Base-by-base conservation (phyloP, 768 basidiomycete species). In the Harrya chromipes region DNA sequence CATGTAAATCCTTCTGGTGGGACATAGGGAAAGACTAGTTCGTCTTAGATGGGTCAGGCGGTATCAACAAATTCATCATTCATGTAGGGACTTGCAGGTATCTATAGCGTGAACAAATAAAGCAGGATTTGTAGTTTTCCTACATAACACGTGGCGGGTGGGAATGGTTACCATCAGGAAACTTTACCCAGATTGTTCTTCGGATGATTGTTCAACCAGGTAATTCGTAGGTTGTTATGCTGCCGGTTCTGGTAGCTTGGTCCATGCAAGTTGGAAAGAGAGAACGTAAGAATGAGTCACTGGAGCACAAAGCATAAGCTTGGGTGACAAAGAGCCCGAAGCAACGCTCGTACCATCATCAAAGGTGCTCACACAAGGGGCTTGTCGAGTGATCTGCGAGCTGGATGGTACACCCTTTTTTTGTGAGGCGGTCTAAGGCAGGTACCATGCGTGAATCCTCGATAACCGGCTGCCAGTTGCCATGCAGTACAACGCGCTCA, bases 381-480 rank as follows among this genome's bases (percentile, higher is more conserved):
- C 29, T n/a, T 9, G 47, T 46, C 19, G 44, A 40, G 5, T 46
- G 56, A 29, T 54, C 52, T 21, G 58, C 54, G 41, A 37, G 52
- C 46, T 66, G 43, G 27, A 77, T 43, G 10, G 35, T 23, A 43
- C 71, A 67, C 6, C 72, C 70, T 23, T 64, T 71, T 12, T 63
- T 57, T n/a, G 40, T 49, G 40, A 81, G 52, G 24, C 59, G 52
- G 33, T 70, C 59, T 47, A 61, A 53, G 40, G 70, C 65, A 5
- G 54, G 44, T 24, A 38, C 58, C 52, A 78, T 78, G 19, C 66
- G 70, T n/a, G 66, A 58, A 53, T 79, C 72, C 0, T 48, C 39
- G 8, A 72, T 43, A 29, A 74, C 69, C 11, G 64, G 54, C 19
- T 62, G 65, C 82, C 84, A 85, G 40, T 80, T 69, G 11, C 83